Conservation (phyloP, 805 yeast genomes). For the Komagataella pseudopastoris region DNA sequence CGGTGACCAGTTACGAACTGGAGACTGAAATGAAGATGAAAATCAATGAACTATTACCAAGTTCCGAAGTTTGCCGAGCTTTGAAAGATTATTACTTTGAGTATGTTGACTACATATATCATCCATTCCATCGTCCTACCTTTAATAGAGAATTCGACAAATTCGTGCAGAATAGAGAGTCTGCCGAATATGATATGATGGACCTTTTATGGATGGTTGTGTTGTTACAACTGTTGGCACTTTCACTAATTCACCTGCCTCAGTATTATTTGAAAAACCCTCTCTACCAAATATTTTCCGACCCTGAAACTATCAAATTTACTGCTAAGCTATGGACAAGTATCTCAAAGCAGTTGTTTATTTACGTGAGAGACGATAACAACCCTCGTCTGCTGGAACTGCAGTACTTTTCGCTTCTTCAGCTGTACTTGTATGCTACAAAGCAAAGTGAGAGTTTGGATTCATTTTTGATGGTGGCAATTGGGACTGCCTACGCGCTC, state of each 20-base stretch:
- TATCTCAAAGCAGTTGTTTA: not conserved
- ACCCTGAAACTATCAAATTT: not conserved
- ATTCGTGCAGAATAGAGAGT: not conserved
- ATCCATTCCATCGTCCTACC: not conserved
- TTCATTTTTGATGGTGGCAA: constrained; percentile 4
- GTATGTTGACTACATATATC: not conserved
- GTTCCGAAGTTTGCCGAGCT: not conserved
- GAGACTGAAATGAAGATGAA: not conserved
- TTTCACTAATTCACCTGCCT: not conserved
- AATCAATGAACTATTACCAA: not conserved
- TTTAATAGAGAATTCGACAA: not conserved
- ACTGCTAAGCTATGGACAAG: not conserved
- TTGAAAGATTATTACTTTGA: not conserved
- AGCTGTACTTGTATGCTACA: constrained; percentile 2
- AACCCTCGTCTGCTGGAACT: not conserved
- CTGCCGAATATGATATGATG: not conserved
- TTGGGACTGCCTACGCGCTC: constrained; percentile 4
- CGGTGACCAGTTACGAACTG: not conserved
- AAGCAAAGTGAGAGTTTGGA: constrained; percentile 1
- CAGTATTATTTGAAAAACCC: not conserved
- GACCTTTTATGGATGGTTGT: not conserved
- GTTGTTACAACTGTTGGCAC: not conserved
- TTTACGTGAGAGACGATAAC: not conserved
- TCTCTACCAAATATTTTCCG: not conserved
- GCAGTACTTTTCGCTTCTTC: constrained; percentile 3